These are phyloP conservation scores for Mycena filopes DNA, from an alignment of 768 basidiomycete genomes.

Conservation along the genomic window DNA sequence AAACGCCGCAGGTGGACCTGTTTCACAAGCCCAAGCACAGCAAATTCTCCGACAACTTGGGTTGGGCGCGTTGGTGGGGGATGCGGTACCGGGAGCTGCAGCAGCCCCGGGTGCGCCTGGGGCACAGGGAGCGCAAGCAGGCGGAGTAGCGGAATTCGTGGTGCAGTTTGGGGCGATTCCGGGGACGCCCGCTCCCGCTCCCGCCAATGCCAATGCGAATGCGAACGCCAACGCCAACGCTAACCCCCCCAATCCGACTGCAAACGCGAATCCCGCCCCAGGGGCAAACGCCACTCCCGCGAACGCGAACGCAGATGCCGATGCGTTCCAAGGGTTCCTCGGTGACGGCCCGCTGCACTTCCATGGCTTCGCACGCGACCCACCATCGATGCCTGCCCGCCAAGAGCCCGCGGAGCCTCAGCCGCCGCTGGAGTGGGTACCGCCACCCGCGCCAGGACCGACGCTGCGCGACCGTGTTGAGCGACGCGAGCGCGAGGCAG, in stretches of 20 bases:
- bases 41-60: too few relatives aligned
- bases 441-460: constrained; percentile 72
- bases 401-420: constrained; percentile 3
- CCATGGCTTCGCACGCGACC: background rate
- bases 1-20: too few relatives aligned
- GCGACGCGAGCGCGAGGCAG: constrained; percentile 75
- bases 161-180: constrained; percentile 8
- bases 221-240: background rate
- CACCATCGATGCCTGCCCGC: background rate
- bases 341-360: background rate
- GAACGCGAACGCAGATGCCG: background rate
- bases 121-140: background rate
- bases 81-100: too few relatives aligned
- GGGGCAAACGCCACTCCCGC: background rate
- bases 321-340: background rate
- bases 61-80: too few relatives aligned
- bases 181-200: too few relatives aligned
- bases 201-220: background rate
- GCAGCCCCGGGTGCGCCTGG: too few relatives aligned
- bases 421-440: constrained; percentile 57
- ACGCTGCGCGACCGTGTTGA: constrained; percentile 82
- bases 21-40: too few relatives aligned
- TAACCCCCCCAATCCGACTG: background rate
- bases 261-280: too few relatives aligned
- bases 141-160: constrained; percentile 1